phyloP scores from a whole-genome alignment of 176 grass and related monocot genomes.

The Luzula sylvatica region DNA sequence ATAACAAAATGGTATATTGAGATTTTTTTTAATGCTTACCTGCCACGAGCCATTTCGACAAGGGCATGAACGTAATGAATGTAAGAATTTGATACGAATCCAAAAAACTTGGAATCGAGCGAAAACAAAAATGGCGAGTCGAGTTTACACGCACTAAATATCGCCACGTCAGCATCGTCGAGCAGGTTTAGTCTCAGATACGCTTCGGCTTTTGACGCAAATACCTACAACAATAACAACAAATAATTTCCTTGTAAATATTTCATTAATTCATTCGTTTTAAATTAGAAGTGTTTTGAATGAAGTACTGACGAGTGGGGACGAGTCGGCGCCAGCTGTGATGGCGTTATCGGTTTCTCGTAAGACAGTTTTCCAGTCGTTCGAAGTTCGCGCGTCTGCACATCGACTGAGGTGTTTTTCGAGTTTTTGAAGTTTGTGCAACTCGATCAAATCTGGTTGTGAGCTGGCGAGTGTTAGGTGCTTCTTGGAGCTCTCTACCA shows the following conservation, averaged over 20 bases:
- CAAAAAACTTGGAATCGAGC: constrained; percentile 62
- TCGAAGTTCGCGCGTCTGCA: constrained; percentile 46
- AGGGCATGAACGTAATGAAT: constrained; percentile 64
- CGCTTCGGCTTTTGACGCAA: constrained; percentile 73
- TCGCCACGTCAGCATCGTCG: constrained; percentile 60
- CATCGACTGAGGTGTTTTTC: constrained; percentile 82
- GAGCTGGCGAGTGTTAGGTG: constrained; percentile 48
- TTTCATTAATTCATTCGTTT: neutral
- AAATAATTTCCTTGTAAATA: neutral
- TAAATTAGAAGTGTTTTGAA: neutral
- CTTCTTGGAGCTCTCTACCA: constrained; percentile 73
- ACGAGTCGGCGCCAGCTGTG: constrained; percentile 75
- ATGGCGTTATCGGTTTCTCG: constrained; percentile 74
- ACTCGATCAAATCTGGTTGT: constrained; percentile 68
- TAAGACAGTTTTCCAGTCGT: constrained; percentile 74
- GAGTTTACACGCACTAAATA: constrained; percentile 73
- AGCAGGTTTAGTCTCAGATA: constrained; percentile 59
- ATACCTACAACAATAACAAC: constrained; percentile 43
- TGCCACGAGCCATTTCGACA: constrained; percentile 83
- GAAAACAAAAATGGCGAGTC: constrained; percentile 47
- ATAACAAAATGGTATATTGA: constrained; percentile 1
- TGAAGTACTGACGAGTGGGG: constrained; percentile 41
- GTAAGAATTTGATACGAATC: constrained; percentile 57
- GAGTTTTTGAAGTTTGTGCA: constrained; percentile 69
- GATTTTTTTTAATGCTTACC: constrained; percentile 33